Conservation (phyloP, 805 yeast species). For the Naumovozyma castellii region DNA sequence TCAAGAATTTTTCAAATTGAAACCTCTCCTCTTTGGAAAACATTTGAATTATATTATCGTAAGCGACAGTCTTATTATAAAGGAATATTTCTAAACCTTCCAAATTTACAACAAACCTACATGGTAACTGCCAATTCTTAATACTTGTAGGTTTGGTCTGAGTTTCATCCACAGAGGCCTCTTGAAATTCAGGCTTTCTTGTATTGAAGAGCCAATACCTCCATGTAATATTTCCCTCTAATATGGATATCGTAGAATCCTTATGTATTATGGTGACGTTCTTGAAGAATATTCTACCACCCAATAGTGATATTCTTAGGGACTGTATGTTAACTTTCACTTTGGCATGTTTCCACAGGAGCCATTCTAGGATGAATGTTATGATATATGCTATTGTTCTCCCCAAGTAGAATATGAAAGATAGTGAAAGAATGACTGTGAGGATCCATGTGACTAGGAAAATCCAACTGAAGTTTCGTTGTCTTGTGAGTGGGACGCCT, state of each 20-base stretch:
- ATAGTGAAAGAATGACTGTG: slow-evolving; percentile 49
- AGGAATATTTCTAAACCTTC: slow-evolving; percentile 78
- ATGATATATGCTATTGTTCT: slow-evolving; percentile 56
- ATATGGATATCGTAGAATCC: slow-evolving; percentile 60
- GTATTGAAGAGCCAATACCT: slow-evolving; percentile 66
- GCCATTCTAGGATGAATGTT: slow-evolving; percentile 40
- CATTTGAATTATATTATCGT: slow-evolving; percentile 48
- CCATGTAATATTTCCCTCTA: slow-evolving; percentile 78
- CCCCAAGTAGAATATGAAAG: slow-evolving; percentile 67
- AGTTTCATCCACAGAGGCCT: slow-evolving; percentile 8
- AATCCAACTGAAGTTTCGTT: slow-evolving; percentile 48
- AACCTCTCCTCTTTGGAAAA: slow-evolving; percentile 18
- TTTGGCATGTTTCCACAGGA: slow-evolving; percentile 55
- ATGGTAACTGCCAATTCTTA: slow-evolving; percentile 42
- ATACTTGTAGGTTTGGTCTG: neutral
- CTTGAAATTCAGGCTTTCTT: slow-evolving; percentile 23
- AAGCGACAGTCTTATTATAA: slow-evolving; percentile 73
- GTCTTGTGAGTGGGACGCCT: slow-evolving; percentile 23
- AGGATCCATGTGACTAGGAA: slow-evolving; percentile 79
- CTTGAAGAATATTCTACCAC: slow-evolving; percentile 73
- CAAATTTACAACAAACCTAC: slow-evolving; percentile 46
- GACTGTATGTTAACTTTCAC: slow-evolving; percentile 62
- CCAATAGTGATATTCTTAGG: slow-evolving; percentile 64
- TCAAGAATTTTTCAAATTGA: slow-evolving; percentile 14
- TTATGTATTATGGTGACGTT: slow-evolving; percentile 66